phyloP scores from a whole-genome alignment of 371 early-diverging fungal species.

The Chytridium lagenaria region DNA sequence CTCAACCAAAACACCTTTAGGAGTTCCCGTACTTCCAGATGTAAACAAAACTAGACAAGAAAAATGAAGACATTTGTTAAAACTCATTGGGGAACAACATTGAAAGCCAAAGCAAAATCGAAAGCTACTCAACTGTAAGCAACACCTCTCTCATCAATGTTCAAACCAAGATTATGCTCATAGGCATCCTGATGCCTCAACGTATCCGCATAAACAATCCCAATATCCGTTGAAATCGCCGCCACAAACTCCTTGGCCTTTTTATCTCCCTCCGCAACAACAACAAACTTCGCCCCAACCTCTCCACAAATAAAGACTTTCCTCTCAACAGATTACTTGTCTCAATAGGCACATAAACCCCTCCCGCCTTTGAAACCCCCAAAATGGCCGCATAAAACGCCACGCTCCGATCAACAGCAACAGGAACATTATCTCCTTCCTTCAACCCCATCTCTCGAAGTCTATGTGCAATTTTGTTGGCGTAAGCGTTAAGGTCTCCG shows the following conservation, averaged over 20 bases:
- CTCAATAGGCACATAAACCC: constrained; percentile 39
- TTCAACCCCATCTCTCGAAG: constrained; percentile 21
- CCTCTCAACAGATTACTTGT: constrained; percentile 17
- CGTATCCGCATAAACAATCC: not conserved
- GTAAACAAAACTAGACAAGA: constrained; percentile 41
- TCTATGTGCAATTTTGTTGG: constrained; percentile 26
- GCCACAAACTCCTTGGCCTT: not conserved
- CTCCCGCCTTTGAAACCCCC: constrained; percentile 40
- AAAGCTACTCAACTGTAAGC: too few relatives aligned
- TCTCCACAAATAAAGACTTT: constrained; percentile 16
- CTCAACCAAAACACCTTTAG: constrained; percentile 38
- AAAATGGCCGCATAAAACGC: constrained; percentile 36
- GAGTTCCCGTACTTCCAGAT: constrained; percentile 43
- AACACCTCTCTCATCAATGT: not conserved
- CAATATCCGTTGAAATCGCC: not conserved
- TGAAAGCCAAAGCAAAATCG: too few relatives aligned
- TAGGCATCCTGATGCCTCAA: not conserved
- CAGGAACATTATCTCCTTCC: constrained; percentile 19
- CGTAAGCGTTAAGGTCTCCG: constrained; percentile 26
- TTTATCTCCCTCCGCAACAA: not conserved
- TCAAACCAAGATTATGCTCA: not conserved
- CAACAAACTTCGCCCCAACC: not conserved
- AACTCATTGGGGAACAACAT: too few relatives aligned
- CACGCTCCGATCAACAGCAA: constrained; percentile 26
- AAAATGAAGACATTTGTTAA: too few relatives aligned